Conservation (phyloP, 441 rosid genomes). For the Populus hybrid region DNA sequence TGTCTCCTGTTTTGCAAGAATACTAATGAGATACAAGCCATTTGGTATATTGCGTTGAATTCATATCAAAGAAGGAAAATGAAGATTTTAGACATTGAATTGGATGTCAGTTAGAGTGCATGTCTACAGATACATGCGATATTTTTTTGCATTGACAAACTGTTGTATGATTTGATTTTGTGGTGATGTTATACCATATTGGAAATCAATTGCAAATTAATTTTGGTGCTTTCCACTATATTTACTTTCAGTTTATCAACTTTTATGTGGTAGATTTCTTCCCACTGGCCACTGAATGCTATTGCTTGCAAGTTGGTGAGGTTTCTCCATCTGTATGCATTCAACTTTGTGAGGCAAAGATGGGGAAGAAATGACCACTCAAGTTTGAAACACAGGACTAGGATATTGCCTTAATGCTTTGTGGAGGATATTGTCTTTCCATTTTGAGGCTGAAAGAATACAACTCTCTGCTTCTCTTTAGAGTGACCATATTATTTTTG, state of each 20-base stretch:
- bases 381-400: too few species aligned
- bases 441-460: neutral
- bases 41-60: neutral
- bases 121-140: neutral
- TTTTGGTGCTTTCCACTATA: neutral
- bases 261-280: neutral
- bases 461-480: neutral
- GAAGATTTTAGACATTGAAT: neutral
- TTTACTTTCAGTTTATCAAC: neutral
- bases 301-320: neutral
- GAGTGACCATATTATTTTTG: neutral
- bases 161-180: neutral
- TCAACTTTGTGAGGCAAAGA: neutral
- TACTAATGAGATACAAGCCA: neutral
- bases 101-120: neutral
- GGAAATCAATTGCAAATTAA: neutral
- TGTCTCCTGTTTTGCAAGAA: neutral
- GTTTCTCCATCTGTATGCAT: neutral
- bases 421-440: too few species aligned
- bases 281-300: neutral
- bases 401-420: too few species aligned
- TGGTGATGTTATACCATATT: neutral
- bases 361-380: neutral
- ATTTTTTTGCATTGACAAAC: neutral
- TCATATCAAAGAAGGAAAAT: neutral